Base-by-base conservation (phyloP, 331 rosid genomes). In the Phaseolus coccineus region DNA sequence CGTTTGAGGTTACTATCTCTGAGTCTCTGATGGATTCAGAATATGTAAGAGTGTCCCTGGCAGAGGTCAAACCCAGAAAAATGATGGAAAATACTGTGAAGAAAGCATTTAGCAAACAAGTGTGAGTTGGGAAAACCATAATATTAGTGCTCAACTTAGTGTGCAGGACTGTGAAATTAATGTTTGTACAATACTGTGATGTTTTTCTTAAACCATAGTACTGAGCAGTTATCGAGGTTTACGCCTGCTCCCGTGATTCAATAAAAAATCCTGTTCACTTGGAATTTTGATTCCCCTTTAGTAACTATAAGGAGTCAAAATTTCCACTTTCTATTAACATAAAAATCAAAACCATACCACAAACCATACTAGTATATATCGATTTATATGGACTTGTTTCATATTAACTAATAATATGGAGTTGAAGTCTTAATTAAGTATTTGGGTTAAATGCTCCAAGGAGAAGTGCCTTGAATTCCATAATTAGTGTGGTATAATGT, bases 11-110 rank as follows among this genome's bases (percentile, higher is more conserved):
- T 66, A 84, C 4, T 31, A 78, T 74, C 50, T 74, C 59, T 1
- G 84, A 16, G 74, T 62, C 87, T 61, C 5, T 69, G 65, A 84
- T 44, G 81, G 40, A 19, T n/a, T 79, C 64, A 44, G 59, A 58
- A 10, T 84, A 56, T 11, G 78, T 53, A 4, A 84, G 72, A 33
- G 58, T 84, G 14, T 79, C 74, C 12, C n/a, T 52, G 25, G 84
- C 87, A 22, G 65, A 74, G 56, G 30, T n/a, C 40, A 62, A 75
- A 53, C 67, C 78, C 73, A 69, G 24, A 15, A 10, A 79, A 59
- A 42, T 61, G 40, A n/a, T 61, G 53, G 39, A 50, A 50, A 73
- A 30, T 50, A 73, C 51, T 12, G 12, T 5, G 33, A 84, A 28
- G 13, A 69, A 67, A 74, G 51, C 24, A 69, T 74, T 24, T 24